Conservation (phyloP, 2,329 filamentous ascomycete genomes). For the Ascomycota sp. region DNA sequence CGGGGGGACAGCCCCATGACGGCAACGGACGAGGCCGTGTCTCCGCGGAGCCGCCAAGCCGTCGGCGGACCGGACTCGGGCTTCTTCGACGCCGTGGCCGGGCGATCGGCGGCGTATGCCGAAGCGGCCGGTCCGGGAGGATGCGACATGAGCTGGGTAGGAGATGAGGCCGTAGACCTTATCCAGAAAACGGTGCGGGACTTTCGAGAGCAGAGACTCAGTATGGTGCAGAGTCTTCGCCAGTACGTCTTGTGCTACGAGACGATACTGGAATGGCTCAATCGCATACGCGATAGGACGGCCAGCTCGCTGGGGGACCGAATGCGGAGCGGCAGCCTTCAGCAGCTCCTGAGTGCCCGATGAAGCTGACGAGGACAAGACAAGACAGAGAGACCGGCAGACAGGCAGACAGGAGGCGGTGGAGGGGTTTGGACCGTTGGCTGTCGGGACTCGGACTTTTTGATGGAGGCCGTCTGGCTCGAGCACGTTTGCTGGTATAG, state of each 20-base stretch:
- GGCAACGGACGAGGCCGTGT: slow-evolving; percentile 9
- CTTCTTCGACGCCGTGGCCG: slow-evolving; percentile 3
- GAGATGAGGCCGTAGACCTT: slow-evolving; percentile 51
- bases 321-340: slow-evolving; percentile 13
- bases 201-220: slow-evolving; percentile 70
- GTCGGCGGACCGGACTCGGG: too few relatives aligned
- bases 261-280: slow-evolving; percentile 74
- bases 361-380: not conserved
- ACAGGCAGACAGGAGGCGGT: too few relatives aligned
- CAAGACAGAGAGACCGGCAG: too few relatives aligned
- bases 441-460: too few relatives aligned
- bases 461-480: too few relatives aligned
- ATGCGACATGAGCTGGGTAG: slow-evolving; percentile 44
- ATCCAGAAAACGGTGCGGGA: slow-evolving; percentile 79
- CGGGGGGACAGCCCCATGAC: slow-evolving; percentile 29
- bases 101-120: slow-evolving; percentile 3
- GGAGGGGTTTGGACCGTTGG: too few relatives aligned
- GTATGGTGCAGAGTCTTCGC: slow-evolving; percentile 87
- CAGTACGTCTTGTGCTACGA: slow-evolving; percentile 97
- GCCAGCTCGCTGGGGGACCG: slow-evolving; percentile 5
- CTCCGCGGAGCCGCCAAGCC: slow-evolving; percentile 9
- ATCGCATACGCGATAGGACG: slow-evolving; percentile 21
- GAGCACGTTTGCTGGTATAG: too few relatives aligned
- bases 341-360: slow-evolving; percentile 4
- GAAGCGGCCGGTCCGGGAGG: slow-evolving; percentile 1